Percentiles rank a stretch among this genome's conserved stretches.
These are phyloP conservation scores for Plasmodium knowlesi DNA, from an alignment of 169 alveolate genomes.

Conservation along the genomic window DNA sequence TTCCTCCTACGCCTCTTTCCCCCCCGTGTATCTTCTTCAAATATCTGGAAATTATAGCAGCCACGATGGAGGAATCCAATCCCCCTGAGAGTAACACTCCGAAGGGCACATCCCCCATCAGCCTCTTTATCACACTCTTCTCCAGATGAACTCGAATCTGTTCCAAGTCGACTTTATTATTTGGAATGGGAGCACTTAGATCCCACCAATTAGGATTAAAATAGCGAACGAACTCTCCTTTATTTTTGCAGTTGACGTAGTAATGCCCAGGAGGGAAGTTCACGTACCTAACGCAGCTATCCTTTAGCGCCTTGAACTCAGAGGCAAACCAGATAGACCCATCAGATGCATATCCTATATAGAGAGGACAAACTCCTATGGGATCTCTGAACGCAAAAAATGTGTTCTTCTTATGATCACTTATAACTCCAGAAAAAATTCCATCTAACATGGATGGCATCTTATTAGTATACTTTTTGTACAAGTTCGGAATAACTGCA, in stretches of 20 bases:
- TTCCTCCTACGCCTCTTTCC: neutral
- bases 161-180: conserved; percentile 33
- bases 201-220: conserved; percentile 63
- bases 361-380: conserved; percentile 75
- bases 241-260: conserved; percentile 3
- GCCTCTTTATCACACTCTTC: conserved; percentile 70
- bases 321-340: conserved; percentile 73
- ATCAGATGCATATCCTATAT: conserved; percentile 73
- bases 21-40: neutral
- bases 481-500: conserved; percentile 58
- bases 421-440: conserved; percentile 60
- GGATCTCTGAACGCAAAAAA: conserved; percentile 78
- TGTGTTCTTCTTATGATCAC: conserved; percentile 61
- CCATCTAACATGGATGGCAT: conserved; percentile 68
- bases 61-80: conserved; percentile 88
- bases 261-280: conserved; percentile 73
- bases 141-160: conserved; percentile 56
- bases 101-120: conserved; percentile 90
- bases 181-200: conserved; percentile 32
- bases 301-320: conserved; percentile 73
- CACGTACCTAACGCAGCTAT: conserved; percentile 29
- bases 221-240: conserved; percentile 61
- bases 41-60: conserved; percentile 82
- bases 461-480: conserved; percentile 24
- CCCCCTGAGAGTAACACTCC: conserved; percentile 92